Evolutionary conservation across 2,329 filamentous ascomycete species (phyloP), one percentile per base, ranked within the genome.

Genomic region (Leptoxyphium fumago): DNA sequence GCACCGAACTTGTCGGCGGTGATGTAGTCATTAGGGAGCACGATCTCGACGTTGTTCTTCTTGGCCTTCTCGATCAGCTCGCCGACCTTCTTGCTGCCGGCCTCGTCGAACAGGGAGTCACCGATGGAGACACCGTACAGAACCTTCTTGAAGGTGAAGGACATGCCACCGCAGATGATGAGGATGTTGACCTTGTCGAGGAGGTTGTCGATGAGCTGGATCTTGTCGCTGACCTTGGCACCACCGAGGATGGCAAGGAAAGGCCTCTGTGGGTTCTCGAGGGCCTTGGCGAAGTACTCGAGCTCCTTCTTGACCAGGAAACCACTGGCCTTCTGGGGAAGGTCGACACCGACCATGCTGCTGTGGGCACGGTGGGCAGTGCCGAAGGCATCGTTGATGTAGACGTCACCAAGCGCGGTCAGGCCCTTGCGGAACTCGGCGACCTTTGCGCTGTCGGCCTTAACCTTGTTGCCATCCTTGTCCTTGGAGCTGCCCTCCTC

Each of bases 301-400:
- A 98, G 83, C 71, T 98, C 91, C 76, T 96, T 98, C 83, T 98
- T 98, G 75, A 98, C 87, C 61, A 98, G 80, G 80, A 95, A 98
- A 50, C 91, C 91, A 45, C 89, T 85, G 9, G 91, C 91, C 75
- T 94, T 95, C 67, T 96, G 86, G 55, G 89, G 88, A 41, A 98
- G 82, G 54, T 95, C 80, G 52, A 95, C 77, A 60, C 91, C 91
- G 59, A 98, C 91, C 91, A 98, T 98, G 66, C 89, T 96, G 67
- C 87, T 95, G 78, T 98, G 91, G 41, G 85, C 91, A 65, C 91
- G 86, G 75, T 98, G 91, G 48, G 91, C 91, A 49, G 91, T 98
- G 67, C 91, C 91, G 64, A 98, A 98, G 50, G 93, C 91, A 61
- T 98, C 91, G 70, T 98, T 98, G 78, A 98, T 80, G 71, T 85